phyloP scores from a whole-genome alignment of 768 basidiomycete species.

The Tylopilus sp. region DNA sequence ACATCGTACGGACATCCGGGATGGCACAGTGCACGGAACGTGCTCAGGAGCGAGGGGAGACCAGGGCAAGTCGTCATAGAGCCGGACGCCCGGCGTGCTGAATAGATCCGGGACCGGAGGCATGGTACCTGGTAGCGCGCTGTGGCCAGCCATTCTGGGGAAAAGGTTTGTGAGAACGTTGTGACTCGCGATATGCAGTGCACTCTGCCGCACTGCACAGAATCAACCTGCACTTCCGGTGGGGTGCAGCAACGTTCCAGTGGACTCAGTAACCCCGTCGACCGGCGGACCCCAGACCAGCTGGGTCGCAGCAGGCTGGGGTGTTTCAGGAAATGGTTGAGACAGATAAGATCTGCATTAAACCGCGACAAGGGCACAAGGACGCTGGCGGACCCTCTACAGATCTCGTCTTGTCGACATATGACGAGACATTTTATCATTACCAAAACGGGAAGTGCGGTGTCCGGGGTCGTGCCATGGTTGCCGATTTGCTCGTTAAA shows the following conservation, averaged over 20 bases:
- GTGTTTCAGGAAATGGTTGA: too few relatives aligned
- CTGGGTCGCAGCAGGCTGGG: too few relatives aligned
- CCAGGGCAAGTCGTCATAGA: background rate
- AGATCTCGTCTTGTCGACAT: background rate
- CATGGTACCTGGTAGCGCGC: background rate
- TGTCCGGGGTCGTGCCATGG: conserved; percentile 22
- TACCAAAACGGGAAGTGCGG: conserved; percentile 8
- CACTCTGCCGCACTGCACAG: too few relatives aligned
- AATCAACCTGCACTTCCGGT: too few relatives aligned
- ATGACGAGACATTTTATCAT: background rate
- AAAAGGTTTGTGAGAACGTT: background rate
- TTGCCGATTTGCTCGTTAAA: conserved; percentile 25
- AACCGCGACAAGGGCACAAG: background rate
- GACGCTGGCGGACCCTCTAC: background rate
- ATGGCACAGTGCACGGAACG: background rate
- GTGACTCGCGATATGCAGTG: background rate
- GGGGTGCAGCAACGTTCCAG: too few relatives aligned
- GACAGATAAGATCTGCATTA: background rate
- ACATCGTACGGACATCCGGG: background rate
- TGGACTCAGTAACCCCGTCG: too few relatives aligned
- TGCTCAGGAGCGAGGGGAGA: background rate
- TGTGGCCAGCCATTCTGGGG: background rate
- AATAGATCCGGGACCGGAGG: conserved; percentile 1
- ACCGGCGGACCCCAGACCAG: too few relatives aligned
- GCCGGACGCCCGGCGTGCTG: background rate